Evolutionary conservation across 176 grass and related monocot species (phyloP), one percentile per base, ranked within the genome.

Genomic region (Areca catechu): DNA sequence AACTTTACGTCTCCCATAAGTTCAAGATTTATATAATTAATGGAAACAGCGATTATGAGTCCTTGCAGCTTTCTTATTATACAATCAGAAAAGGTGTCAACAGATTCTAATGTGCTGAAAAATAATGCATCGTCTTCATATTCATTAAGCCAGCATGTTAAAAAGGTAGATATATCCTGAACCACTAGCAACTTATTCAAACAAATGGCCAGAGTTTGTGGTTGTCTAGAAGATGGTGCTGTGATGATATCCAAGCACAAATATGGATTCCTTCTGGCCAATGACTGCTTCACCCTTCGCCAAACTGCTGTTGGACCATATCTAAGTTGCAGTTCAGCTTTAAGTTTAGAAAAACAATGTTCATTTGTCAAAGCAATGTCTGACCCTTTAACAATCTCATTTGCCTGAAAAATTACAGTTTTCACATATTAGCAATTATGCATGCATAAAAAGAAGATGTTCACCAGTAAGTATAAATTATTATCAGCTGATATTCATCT

Each of bases 21-120:
- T 78, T 91, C 86, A 65, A 82, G 67, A 78, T 88, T 97, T 76
- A 68, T 91, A 74, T 86, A 91, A 58, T 91, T 86, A 1, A 62
- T 79, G 0, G 87, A 91, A 47, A 91, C 65, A 58, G 59, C 69
- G 80, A 97, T 91, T 50, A 97, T 76, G 57, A 91, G 55, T 67
- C 69, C 63, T 70, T 73, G 76, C 62, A 97, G 62, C 77, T 77
- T 91, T 70, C 56, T 72, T 64, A 89, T 59, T 74, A 97, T 64
- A 71, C 61, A 70, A 61, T 85, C 83, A 71, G 71, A 56, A 61
- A 87, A 61, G 58, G 80, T 85, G 43, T 69, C 86, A 85, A 77
- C 80, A 52, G 70, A 88, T 29, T 58, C 54, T 85, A 97, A 70
- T 63, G 80, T 80, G 78, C 56, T 97, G 72, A 91, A 90, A 74